Percentiles rank a stretch among this genome's conserved stretches.
Evolutionary conservation across 1,284 basidiomycete species (phyloP).

Genomic region (Neolentinus lepideus): DNA sequence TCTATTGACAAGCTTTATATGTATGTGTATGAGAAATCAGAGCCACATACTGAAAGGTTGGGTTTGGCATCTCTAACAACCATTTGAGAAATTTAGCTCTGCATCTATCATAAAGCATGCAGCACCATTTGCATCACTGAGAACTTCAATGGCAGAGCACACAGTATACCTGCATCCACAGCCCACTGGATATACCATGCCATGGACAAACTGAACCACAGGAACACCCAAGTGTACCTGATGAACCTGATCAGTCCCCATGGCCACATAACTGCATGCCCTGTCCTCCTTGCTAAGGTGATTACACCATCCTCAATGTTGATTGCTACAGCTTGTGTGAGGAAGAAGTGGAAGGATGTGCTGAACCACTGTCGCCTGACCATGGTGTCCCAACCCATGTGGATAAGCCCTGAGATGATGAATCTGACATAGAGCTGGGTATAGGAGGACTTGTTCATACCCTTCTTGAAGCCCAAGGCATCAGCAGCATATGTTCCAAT

Average conservation of each 20-base stretch:
- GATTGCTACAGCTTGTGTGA: slow-evolving; percentile 20
- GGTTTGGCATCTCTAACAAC: no score
- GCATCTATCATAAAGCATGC: neutral
- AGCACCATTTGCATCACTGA: neutral
- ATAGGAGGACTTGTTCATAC: slow-evolving; percentile 19
- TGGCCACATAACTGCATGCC: neutral
- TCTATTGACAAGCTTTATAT: no score
- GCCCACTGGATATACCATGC: neutral
- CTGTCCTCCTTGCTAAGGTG: slow-evolving; percentile 1
- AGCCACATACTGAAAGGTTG: no score
- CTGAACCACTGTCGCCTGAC: slow-evolving; percentile 10
- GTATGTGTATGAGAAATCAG: no score
- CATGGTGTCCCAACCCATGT: slow-evolving; percentile 17
- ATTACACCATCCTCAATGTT: slow-evolving; percentile 22
- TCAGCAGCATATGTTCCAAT: slow-evolving; percentile 14
- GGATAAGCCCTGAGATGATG: slow-evolving; percentile 23
- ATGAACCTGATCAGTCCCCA: neutral
- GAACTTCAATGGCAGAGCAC: neutral
- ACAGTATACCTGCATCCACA: neutral
- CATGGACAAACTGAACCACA: slow-evolving; percentile 6
- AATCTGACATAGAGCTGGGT: slow-evolving; percentile 25
- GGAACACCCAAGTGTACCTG: slow-evolving; percentile 10
- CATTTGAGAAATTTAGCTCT: neutral
- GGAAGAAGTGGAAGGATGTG: slow-evolving; percentile 20
- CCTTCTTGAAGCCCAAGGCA: slow-evolving; percentile 12